A percentile compares a stretch with the other conserved stretches of the same genome.
phyloP scores from a whole-genome alignment of 1,284 basidiomycete species.

The Ganoderma multipileum region DNA sequence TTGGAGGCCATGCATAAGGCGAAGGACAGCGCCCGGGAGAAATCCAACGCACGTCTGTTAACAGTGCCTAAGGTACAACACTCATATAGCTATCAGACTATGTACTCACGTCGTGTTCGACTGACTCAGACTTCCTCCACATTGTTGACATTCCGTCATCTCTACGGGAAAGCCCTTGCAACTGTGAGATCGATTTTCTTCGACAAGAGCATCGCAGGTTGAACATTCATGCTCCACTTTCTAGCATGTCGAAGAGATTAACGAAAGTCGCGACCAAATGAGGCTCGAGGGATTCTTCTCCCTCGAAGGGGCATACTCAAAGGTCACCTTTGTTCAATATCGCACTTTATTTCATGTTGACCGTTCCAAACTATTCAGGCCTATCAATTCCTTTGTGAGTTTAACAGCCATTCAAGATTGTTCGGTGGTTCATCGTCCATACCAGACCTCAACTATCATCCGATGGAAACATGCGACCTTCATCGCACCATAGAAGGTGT shows the following conservation, averaged over 20 bases:
- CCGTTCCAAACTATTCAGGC: conserved; percentile 47
- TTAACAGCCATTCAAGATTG: neutral
- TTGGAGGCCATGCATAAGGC: conserved; percentile 61
- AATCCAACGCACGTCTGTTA: conserved; percentile 50
- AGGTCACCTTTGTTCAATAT: conserved; percentile 49
- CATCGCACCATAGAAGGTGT: conserved; percentile 71
- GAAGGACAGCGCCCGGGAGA: conserved; percentile 41
- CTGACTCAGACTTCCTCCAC: conserved; percentile 66
- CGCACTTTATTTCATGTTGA: neutral
- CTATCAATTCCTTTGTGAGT: conserved; percentile 85
- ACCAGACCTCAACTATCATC: conserved; percentile 85
- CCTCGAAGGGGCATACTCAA: conserved; percentile 74
- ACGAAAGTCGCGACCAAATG: conserved; percentile 55
- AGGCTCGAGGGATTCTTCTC: conserved; percentile 83
- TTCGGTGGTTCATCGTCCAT: neutral
- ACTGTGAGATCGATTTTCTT: conserved; percentile 50
- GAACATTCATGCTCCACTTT: conserved; percentile 30
- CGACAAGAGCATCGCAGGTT: neutral
- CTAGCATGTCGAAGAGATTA: conserved; percentile 73
- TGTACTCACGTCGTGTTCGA: neutral
- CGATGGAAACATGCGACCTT: conserved; percentile 70
- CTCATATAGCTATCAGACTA: neutral
- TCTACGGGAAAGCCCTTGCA: conserved; percentile 71
- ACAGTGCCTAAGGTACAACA: conserved; percentile 67
- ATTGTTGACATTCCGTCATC: conserved; percentile 66